These are phyloP conservation scores for Bremia lactucae DNA, from an alignment of 352 stramenopile genomes.

Conservation along the genomic window DNA sequence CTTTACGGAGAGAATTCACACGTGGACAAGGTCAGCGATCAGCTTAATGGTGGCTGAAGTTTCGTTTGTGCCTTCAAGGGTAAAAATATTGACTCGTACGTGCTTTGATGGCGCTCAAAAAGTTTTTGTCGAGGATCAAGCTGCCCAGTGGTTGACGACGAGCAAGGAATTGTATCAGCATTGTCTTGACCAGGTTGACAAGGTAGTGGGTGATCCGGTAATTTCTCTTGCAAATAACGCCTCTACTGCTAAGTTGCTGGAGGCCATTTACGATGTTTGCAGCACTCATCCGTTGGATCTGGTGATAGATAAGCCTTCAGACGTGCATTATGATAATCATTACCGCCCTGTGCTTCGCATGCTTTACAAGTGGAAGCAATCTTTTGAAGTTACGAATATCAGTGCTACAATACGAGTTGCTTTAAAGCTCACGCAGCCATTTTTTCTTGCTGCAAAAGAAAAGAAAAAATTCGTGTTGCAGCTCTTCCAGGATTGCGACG, in stretches of 20 bases:
- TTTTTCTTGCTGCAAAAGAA: slow-evolving; percentile 37
- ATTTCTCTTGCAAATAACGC: slow-evolving; percentile 14
- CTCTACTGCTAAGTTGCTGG: slow-evolving; percentile 24
- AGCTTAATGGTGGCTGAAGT: slow-evolving; percentile 18
- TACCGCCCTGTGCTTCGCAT: slow-evolving; percentile 32
- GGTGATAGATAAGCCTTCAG: slow-evolving; percentile 13
- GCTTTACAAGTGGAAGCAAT: slow-evolving; percentile 25
- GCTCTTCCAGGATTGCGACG: slow-evolving; percentile 52
- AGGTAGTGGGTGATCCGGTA: slow-evolving; percentile 8
- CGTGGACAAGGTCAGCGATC: slow-evolving; percentile 30
- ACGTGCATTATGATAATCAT: slow-evolving; percentile 36
- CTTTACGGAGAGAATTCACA: slow-evolving; percentile 24
- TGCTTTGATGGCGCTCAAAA: slow-evolving; percentile 10
- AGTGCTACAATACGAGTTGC: slow-evolving; percentile 19
- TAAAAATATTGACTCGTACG: slow-evolving; percentile 20
- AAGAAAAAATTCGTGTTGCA: slow-evolving; percentile 64
- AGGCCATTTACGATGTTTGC: slow-evolving; percentile 36
- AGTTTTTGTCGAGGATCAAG: slow-evolving; percentile 8
- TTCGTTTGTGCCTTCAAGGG: slow-evolving; percentile 24
- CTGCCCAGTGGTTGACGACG: slow-evolving; percentile 26
- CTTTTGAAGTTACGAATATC: slow-evolving; percentile 5
- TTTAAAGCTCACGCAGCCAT: slow-evolving; percentile 33
- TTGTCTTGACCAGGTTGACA: slow-evolving; percentile 24
- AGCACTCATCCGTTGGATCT: slow-evolving; percentile 22
- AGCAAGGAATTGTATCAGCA: slow-evolving; percentile 25